Conservation (phyloP, 805 yeast species). For the Teunomyces panamensis region DNA sequence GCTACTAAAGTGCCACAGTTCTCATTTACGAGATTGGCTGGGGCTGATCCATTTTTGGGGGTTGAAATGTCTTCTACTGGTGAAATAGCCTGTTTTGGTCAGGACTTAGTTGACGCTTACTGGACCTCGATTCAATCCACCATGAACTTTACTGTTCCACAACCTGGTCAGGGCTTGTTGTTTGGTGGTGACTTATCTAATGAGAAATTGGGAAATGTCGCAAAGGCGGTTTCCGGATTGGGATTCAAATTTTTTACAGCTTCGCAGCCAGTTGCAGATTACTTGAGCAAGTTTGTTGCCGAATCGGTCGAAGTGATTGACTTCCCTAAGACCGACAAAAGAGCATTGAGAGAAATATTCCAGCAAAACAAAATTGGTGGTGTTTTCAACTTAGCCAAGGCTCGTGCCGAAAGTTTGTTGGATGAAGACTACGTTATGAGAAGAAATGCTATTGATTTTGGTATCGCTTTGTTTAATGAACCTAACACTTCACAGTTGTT, state of each 20-base stretch:
- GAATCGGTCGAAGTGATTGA: constrained; percentile 64
- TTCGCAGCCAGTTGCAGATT: constrained; percentile 64
- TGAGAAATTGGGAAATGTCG: constrained; percentile 71
- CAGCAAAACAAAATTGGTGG: constrained; percentile 78
- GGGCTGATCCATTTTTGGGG: constrained; percentile 98
- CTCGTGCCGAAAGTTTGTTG: constrained; percentile 78
- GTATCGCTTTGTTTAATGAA: constrained; percentile 93
- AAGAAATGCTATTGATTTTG: constrained; percentile 98
- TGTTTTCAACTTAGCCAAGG: constrained; percentile 88
- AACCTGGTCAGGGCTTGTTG: constrained; percentile 83
- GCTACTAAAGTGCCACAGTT: constrained; percentile 98
- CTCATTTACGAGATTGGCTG: constrained; percentile 96
- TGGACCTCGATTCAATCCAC: constrained; percentile 97
- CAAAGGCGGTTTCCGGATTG: constrained; percentile 60
- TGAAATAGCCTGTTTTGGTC: constrained; percentile 96
- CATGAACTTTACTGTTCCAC: constrained; percentile 94
- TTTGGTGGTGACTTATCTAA: constrained; percentile 90
- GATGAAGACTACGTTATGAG: constrained; percentile 97
- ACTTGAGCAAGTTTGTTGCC: constrained; percentile 52
- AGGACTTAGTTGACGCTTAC: constrained; percentile 82
- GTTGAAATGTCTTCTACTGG: constrained; percentile 99
- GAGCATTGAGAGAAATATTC: constrained; percentile 90
- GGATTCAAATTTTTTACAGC: constrained; percentile 85
- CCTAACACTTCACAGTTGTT: constrained; percentile 89
- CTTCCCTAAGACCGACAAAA: constrained; percentile 91